phyloP scores from a whole-genome alignment of 2,329 filamentous ascomycete genomes.

The Stromatinia cepivora region DNA sequence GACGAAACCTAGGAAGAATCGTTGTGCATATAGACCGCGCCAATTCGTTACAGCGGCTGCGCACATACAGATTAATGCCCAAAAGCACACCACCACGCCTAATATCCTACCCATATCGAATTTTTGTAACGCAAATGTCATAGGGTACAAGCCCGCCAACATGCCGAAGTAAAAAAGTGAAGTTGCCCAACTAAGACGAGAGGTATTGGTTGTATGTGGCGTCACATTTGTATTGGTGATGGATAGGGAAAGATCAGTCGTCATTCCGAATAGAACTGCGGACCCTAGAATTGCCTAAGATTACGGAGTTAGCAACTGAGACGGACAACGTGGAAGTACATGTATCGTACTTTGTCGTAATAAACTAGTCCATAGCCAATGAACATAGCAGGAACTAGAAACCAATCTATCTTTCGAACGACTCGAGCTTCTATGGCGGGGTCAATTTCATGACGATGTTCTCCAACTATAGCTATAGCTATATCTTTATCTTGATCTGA shows the following conservation, averaged over 20 bases:
- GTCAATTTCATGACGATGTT: slow-evolving; percentile 44
- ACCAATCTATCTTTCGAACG: slow-evolving; percentile 65
- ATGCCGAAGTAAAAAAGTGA: slow-evolving; percentile 81
- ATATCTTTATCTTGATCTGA: slow-evolving; percentile 34
- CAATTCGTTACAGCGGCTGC: slow-evolving; percentile 66
- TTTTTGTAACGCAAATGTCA: slow-evolving; percentile 69
- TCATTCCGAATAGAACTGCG: slow-evolving; percentile 76
- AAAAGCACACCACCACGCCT: slow-evolving; percentile 62
- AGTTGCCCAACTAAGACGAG: slow-evolving; percentile 72
- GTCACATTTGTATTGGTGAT: slow-evolving; percentile 49
- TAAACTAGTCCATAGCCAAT: slow-evolving; percentile 67
- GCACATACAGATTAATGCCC: slow-evolving; percentile 66
- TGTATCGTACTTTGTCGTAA: slow-evolving; percentile 60
- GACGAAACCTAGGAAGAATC: slow-evolving; percentile 62
- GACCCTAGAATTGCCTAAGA: slow-evolving; percentile 68
- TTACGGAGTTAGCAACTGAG: slow-evolving; percentile 1
- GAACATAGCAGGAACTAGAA: slow-evolving; percentile 68
- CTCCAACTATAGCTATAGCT: slow-evolving; percentile 38
- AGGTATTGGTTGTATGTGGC: slow-evolving; percentile 62
- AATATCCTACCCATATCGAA: slow-evolving; percentile 66
- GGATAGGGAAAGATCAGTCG: slow-evolving; percentile 61
- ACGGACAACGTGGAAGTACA: neutral
- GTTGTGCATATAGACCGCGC: slow-evolving; percentile 64
- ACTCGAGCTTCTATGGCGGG: slow-evolving; percentile 55
- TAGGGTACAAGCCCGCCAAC: slow-evolving; percentile 71